Conservation (phyloP, 1,139 yeast species). For the Saccharomyces hybrid region DNA sequence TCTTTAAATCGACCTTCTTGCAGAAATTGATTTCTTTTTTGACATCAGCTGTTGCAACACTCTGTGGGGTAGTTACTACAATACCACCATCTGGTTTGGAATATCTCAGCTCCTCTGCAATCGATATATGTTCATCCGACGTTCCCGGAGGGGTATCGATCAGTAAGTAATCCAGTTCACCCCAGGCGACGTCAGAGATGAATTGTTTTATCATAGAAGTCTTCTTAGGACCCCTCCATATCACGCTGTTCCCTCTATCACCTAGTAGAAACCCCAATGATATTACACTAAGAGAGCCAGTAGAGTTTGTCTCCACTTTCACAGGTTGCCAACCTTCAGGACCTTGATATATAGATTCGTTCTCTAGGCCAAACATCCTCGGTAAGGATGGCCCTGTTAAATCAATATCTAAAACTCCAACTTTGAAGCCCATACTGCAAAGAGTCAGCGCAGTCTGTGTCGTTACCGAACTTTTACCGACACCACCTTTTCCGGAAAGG, state of each 20-base stretch:
- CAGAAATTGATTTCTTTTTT: conserved; percentile 91
- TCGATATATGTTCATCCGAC: conserved; percentile 94
- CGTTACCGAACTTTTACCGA: conserved; percentile 93
- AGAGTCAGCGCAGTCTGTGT: conserved; percentile 83
- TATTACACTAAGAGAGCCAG: conserved; percentile 50
- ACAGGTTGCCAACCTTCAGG: conserved; percentile 92
- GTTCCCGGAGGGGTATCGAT: conserved; percentile 99
- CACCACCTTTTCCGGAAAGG: conserved; percentile 95
- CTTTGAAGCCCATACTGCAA: conserved; percentile 61
- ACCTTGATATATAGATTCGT: conserved; percentile 71
- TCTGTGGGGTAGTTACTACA: conserved; percentile 94
- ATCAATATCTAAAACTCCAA: conserved; percentile 92
- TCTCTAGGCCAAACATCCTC: conserved; percentile 89
- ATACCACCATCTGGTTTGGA: conserved; percentile 87
- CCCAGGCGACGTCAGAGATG: conserved; percentile 88
- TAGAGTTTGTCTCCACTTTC: conserved; percentile 21
- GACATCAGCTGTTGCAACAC: conserved; percentile 88
- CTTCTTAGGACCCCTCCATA: conserved; percentile 98
- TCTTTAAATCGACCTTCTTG: conserved; percentile 68
- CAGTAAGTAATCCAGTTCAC: conserved; percentile 68
- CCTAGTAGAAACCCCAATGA: conserved; percentile 85
- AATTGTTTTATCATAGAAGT: conserved; percentile 97
- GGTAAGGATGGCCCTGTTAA: conserved; percentile 96
- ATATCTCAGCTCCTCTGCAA: conserved; percentile 80
- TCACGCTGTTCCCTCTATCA: conserved; percentile 82